These are phyloP conservation scores for Backusella sp. DNA, from an alignment of 192 early-diverging fungal genomes.

Conservation along the genomic window DNA sequence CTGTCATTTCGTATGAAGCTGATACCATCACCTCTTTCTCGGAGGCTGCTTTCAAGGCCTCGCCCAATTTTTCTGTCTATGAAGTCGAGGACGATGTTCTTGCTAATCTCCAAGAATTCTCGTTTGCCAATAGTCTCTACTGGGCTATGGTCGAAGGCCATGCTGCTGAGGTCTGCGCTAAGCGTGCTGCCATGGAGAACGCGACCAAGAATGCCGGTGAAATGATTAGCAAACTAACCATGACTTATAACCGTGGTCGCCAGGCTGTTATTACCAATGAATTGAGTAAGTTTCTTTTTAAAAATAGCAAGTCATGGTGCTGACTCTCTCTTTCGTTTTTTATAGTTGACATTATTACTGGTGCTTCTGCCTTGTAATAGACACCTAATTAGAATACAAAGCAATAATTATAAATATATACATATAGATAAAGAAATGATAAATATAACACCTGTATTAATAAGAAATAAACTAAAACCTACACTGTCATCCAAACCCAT, in stretches of 20 bases:
- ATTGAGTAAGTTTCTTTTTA: constrained; percentile 51
- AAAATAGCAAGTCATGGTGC: background rate
- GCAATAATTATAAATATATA: too few species aligned
- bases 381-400: too few species aligned
- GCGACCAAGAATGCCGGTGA: constrained; percentile 99
- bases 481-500: too few species aligned
- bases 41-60: constrained; percentile 66
- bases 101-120: constrained; percentile 88
- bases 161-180: constrained; percentile 93
- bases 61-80: constrained; percentile 84
- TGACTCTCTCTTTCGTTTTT: constrained; percentile 8
- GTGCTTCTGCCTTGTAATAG: constrained; percentile 85
- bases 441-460: too few species aligned
- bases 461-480: too few species aligned
- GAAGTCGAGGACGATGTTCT: constrained; percentile 89
- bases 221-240: constrained; percentile 94
- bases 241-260: constrained; percentile 96
- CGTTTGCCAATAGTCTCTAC: constrained; percentile 91
- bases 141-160: constrained; percentile 97
- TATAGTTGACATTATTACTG: constrained; percentile 91
- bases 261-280: constrained; percentile 99
- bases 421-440: too few species aligned
- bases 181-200: constrained; percentile 99
- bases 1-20: constrained; percentile 93
- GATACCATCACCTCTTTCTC: constrained; percentile 60